A percentile compares a stretch with the other conserved stretches of the same genome.
Evolutionary conservation across 306 rosid species (phyloP).

Genomic region (Canavalia gladiata): DNA sequence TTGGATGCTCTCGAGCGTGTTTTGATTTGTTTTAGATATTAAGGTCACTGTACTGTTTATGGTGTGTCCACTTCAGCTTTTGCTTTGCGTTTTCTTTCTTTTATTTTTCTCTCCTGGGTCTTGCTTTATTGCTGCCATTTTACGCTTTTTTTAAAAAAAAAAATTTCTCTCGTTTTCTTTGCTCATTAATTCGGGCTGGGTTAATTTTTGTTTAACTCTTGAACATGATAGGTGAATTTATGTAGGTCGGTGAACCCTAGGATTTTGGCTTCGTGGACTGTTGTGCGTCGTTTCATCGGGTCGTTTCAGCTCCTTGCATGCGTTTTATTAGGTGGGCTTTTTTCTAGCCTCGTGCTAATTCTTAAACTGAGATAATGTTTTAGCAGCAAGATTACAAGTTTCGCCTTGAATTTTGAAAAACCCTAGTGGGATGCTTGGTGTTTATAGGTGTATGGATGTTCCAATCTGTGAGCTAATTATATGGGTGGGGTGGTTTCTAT

Average conservation of each 20-base stretch:
- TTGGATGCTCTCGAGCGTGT: conserved; percentile 44
- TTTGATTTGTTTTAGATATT: conserved; percentile 49
- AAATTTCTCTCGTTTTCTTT: conserved; percentile 38
- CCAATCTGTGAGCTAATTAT: conserved; percentile 41
- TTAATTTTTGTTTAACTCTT: conserved; percentile 43
- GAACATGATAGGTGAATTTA: conserved; percentile 47
- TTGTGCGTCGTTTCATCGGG: conserved; percentile 37
- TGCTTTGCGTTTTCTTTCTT: conserved; percentile 48
- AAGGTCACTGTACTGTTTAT: conserved; percentile 68
- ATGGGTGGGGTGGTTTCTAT: conserved; percentile 20
- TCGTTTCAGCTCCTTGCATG: conserved; percentile 41
- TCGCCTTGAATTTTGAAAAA: conserved; percentile 46
- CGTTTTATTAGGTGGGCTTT: conserved; percentile 40
- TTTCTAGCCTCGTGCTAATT: conserved; percentile 34
- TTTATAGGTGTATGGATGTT: conserved; percentile 29
- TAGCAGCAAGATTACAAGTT: conserved; percentile 31
- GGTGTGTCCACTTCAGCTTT: conserved; percentile 72
- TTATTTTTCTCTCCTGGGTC: conserved; percentile 51
- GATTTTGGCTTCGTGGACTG: conserved; percentile 42
- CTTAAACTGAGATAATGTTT: conserved; percentile 35
- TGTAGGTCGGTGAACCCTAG: conserved; percentile 58
- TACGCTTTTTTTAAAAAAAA: conserved; percentile 18
- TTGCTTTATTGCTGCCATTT: conserved; percentile 54
- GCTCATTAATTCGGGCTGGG: conserved; percentile 34
- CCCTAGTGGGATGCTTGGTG: conserved; percentile 63